A percentile compares a stretch with the other conserved stretches of the same genome.
phyloP scores from a whole-genome alignment of 176 grass and related monocot genomes.

The Themeda triandra region DNA sequence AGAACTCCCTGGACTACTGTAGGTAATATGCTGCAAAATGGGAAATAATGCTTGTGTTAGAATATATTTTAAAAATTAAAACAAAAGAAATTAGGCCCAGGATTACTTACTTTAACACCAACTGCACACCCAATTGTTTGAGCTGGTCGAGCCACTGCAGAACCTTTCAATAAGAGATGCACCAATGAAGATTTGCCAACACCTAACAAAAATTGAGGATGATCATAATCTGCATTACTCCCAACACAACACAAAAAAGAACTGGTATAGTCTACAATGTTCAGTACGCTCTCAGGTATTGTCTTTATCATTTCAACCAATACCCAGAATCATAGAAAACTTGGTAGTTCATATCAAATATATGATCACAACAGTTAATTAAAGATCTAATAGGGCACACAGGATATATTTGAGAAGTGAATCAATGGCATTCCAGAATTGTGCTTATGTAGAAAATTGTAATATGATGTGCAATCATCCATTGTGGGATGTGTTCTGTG shows the following conservation, averaged over 20 bases:
- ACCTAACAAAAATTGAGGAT: slow-evolving; percentile 34
- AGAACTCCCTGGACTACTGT: slow-evolving; percentile 66
- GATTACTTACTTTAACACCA: slow-evolving; percentile 59
- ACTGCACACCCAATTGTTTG: slow-evolving; percentile 96
- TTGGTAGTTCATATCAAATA: neutral
- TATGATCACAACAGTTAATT: neutral
- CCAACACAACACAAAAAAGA: neutral
- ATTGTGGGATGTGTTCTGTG: neutral
- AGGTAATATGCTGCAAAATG: slow-evolving; percentile 82
- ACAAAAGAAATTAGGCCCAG: neutral
- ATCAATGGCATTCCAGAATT: neutral
- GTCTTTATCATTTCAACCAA: neutral
- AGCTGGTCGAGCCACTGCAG: slow-evolving; percentile 55
- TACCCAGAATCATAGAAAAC: slow-evolving; percentile 1
- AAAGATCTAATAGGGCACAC: neutral
- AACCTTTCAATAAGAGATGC: slow-evolving; percentile 71
- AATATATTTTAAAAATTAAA: slow-evolving; percentile 8
- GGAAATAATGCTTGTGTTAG: slow-evolving; percentile 21
- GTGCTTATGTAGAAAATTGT: neutral
- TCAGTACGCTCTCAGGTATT: neutral
- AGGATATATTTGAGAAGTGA: neutral
- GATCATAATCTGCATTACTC: neutral
- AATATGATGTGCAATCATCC: neutral
- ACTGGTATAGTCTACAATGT: neutral
- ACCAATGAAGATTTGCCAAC: slow-evolving; percentile 93